Percentiles rank a stretch among this genome's conserved stretches.
phyloP scores from a whole-genome alignment of 768 basidiomycete genomes.

The Boletus rex-veris region DNA sequence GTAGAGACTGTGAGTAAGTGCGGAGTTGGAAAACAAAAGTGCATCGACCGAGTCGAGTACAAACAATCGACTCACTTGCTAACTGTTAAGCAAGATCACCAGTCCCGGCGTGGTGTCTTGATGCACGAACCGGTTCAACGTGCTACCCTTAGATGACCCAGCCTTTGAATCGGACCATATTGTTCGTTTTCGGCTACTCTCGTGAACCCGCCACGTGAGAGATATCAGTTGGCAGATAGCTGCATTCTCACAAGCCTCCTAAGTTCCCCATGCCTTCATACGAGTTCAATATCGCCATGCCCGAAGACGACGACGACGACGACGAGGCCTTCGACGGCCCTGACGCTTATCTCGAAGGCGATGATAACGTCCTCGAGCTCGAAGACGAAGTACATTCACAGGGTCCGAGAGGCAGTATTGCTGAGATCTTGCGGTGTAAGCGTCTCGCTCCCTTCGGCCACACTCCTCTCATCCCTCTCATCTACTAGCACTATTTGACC shows the following conservation, averaged over 20 bases:
- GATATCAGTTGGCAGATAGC: neutral
- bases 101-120: too few relatives aligned
- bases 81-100: too few relatives aligned
- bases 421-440: conserved; percentile 32
- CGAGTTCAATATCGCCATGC: conserved; percentile 19
- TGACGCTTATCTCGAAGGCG: conserved; percentile 34
- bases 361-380: conserved; percentile 35
- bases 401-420: conserved; percentile 6
- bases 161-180: too few relatives aligned
- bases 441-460: neutral
- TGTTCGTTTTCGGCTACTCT: too few relatives aligned
- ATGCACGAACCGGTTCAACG: too few relatives aligned
- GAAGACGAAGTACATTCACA: conserved; percentile 20
- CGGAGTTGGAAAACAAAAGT: conserved; percentile 28
- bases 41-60: neutral
- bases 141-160: too few relatives aligned
- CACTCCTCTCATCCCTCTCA: conserved; percentile 1
- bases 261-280: conserved; percentile 15
- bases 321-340: conserved; percentile 35
- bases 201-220: conserved; percentile 1
- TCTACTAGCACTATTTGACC: conserved; percentile 27
- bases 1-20: conserved; percentile 1
- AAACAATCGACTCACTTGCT: too few relatives aligned
- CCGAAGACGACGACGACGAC: conserved; percentile 24
- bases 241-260: neutral